Evolutionary conservation across 2,329 filamentous ascomycete genomes (phyloP).

Genomic region (Pseudogymnoascus sp.): DNA sequence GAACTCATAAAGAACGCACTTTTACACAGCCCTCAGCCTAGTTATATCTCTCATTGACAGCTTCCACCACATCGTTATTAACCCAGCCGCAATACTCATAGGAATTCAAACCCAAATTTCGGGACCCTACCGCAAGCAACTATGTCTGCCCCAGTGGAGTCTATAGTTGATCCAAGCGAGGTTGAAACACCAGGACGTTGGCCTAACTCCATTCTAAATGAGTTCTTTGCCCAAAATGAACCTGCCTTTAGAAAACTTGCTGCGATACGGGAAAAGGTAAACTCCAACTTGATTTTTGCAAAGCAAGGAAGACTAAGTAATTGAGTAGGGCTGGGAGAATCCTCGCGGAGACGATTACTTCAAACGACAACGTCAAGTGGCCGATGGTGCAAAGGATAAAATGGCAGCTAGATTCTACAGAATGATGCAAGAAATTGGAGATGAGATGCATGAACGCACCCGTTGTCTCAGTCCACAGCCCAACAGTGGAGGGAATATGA

Average conservation of each 20-base stretch:
- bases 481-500: slow-evolving; percentile 8
- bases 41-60: neutral
- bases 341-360: slow-evolving; percentile 36
- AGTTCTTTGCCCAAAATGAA: neutral
- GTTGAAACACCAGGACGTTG: neutral
- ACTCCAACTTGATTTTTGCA: neutral
- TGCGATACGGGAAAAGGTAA: neutral
- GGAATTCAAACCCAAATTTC: neutral
- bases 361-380: slow-evolving; percentile 29
- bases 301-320: neutral
- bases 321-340: slow-evolving; percentile 37
- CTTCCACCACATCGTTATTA: neutral
- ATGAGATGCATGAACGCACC: slow-evolving; percentile 31
- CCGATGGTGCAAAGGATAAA: slow-evolving; percentile 28
- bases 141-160: neutral
- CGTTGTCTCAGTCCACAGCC: slow-evolving; percentile 9
- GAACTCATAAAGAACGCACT: neutral
- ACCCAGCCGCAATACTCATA: neutral
- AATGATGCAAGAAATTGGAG: slow-evolving; percentile 37
- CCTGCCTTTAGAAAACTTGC: neutral
- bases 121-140: neutral
- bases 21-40: neutral
- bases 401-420: slow-evolving; percentile 28
- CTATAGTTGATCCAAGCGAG: neutral
- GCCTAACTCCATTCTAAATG: neutral